phyloP scores from a whole-genome alignment of 768 basidiomycete genomes.

The Jaapia argillacea region DNA sequence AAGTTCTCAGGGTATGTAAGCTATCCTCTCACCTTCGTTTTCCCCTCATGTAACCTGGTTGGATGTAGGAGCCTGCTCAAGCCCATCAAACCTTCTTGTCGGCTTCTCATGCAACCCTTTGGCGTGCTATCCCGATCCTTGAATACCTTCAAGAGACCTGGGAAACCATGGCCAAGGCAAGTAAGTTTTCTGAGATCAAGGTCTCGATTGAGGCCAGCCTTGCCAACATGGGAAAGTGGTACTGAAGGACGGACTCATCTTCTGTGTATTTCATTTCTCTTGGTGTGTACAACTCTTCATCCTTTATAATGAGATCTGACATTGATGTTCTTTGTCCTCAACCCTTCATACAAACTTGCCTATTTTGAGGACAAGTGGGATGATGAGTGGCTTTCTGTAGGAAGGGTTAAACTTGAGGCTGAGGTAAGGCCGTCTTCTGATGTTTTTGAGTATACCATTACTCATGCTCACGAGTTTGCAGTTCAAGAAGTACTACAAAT shows the following conservation, averaged over 20 bases:
- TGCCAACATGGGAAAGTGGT: not conserved
- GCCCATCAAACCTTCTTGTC: conserved; percentile 2
- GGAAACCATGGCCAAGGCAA: not conserved
- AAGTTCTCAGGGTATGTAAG: not conserved
- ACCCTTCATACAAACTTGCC: not conserved
- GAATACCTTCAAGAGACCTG: not conserved
- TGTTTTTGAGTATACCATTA: not conserved
- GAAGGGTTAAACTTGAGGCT: not conserved
- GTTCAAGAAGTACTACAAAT: not conserved
- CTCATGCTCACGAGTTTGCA: not conserved
- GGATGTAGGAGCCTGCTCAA: not conserved
- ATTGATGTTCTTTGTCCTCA: not conserved
- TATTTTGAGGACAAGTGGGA: not conserved
- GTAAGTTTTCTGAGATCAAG: not conserved
- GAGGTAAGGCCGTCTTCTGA: not conserved
- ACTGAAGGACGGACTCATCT: not conserved
- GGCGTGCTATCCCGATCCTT: conserved; percentile 2
- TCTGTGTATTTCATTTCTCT: not conserved
- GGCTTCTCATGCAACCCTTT: not conserved
- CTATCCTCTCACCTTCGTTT: too few species aligned
- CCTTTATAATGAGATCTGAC: not conserved
- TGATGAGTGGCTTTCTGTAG: not conserved
- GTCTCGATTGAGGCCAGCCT: not conserved
- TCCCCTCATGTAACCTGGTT: not conserved
- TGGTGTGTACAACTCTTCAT: not conserved